Percentiles rank a stretch among this genome's conserved stretches.
Conservation (phyloP, 768 basidiomycete species). For the Nevesoporus exiguus region DNA sequence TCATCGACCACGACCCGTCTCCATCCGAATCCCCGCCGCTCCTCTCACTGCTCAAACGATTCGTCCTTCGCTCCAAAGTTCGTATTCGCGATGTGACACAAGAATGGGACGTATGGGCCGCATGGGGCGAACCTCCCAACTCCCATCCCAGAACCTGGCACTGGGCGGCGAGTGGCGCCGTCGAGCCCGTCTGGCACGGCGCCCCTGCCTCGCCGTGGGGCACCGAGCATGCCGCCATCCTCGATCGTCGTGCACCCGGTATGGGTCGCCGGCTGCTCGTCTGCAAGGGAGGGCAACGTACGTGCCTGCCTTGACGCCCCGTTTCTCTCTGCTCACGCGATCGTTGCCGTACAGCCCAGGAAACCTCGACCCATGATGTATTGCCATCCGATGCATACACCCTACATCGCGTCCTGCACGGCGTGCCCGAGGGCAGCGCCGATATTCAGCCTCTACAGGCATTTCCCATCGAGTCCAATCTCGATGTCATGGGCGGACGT, state of each 20-base stretch:
- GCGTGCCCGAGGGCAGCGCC: slow-evolving; percentile 80
- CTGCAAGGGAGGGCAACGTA: slow-evolving; percentile 69
- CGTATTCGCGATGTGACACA: slow-evolving; percentile 74
- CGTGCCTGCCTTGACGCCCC: slow-evolving; percentile 32
- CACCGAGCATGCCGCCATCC: slow-evolving; percentile 44
- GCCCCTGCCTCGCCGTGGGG: slow-evolving; percentile 53
- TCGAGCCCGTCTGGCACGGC: slow-evolving; percentile 71
- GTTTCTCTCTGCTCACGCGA: background rate
- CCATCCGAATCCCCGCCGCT: slow-evolving; percentile 59
- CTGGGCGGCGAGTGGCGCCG: slow-evolving; percentile 65
- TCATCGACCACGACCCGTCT: slow-evolving; percentile 70
- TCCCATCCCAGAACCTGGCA: slow-evolving; percentile 46
- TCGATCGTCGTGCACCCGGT: slow-evolving; percentile 66
- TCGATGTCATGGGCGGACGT: slow-evolving; percentile 95
- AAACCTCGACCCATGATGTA: slow-evolving; percentile 54
- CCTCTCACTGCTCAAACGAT: slow-evolving; percentile 71
- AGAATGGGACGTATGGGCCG: slow-evolving; percentile 78
- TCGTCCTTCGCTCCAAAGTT: slow-evolving; percentile 86
- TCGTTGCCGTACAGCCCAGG: slow-evolving; percentile 42
- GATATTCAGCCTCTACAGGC: slow-evolving; percentile 78
- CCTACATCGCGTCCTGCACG: slow-evolving; percentile 73
- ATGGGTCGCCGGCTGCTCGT: slow-evolving; percentile 78
- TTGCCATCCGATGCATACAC: slow-evolving; percentile 56
- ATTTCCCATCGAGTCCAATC: slow-evolving; percentile 91
- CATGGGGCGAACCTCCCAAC: slow-evolving; percentile 58